phyloP scores from a whole-genome alignment of 192 early-diverging fungal genomes.

The Umbelopsis sp. region DNA sequence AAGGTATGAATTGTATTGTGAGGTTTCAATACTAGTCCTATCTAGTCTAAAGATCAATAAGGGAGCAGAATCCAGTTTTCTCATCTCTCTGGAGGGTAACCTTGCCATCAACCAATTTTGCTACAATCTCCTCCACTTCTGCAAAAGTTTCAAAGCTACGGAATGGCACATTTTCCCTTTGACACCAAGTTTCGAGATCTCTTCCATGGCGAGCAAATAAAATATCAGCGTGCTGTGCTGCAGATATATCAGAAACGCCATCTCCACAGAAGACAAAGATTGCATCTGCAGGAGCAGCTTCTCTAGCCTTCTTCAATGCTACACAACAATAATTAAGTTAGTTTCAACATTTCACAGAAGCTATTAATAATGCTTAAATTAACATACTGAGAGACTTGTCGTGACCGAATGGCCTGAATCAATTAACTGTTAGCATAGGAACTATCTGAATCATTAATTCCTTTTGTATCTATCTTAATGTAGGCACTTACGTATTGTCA shows the following conservation, averaged over 20 bases:
- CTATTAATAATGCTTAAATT: neutral
- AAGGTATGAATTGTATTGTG: too few relatives aligned
- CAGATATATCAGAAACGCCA: slow-evolving; percentile 76
- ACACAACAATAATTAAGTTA: neutral
- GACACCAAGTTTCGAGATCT: slow-evolving; percentile 71
- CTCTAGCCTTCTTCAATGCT: slow-evolving; percentile 36
- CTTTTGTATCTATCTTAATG: too few relatives aligned
- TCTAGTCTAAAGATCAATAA: slow-evolving; percentile 16
- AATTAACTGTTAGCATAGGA: neutral
- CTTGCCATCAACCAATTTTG: slow-evolving; percentile 21
- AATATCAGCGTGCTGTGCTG: slow-evolving; percentile 73
- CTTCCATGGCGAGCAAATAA: slow-evolving; percentile 74
- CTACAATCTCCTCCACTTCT: slow-evolving; percentile 37
- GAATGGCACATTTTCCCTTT: slow-evolving; percentile 56
- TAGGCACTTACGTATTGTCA: slow-evolving; percentile 59
- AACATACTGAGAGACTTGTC: slow-evolving; percentile 59
- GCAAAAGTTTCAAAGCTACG: slow-evolving; percentile 60
- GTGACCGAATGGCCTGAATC: slow-evolving; percentile 54
- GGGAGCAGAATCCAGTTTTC: slow-evolving; percentile 29
- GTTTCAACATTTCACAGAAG: neutral
- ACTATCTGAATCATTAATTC: neutral
- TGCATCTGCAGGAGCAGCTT: slow-evolving; percentile 18
- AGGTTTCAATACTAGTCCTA: too few relatives aligned
- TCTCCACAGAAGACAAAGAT: slow-evolving; percentile 77
- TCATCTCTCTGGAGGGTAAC: slow-evolving; percentile 24